Evolutionary conservation across 2,329 filamentous ascomycete species (phyloP).

Genomic region (Thielaviopsis cerberus): DNA sequence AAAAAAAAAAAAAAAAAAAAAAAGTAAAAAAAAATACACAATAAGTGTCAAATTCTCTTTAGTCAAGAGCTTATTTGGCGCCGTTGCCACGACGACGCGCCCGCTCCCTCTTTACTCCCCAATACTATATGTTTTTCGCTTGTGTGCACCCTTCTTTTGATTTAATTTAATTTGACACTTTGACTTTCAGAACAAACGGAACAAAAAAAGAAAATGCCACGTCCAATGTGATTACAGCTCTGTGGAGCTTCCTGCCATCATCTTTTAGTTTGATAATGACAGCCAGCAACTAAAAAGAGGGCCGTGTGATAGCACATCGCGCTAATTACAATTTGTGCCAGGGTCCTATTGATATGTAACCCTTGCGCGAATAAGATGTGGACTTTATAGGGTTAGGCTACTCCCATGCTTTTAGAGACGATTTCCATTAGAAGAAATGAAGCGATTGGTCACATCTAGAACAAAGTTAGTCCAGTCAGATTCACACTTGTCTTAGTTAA

Average conservation of each 20-base stretch:
- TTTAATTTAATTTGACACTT: not conserved
- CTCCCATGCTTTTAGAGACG: too few relatives aligned
- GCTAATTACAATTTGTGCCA: not conserved
- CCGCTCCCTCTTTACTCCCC: not conserved
- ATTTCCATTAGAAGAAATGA: not conserved
- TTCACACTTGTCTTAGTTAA: not conserved
- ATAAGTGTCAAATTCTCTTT: not conserved
- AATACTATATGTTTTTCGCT: too few relatives aligned
- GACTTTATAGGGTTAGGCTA: not conserved
- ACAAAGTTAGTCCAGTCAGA: not conserved
- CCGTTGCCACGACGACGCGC: slow-evolving; percentile 1
- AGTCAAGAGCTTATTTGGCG: not conserved
- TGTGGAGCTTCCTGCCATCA: not conserved
- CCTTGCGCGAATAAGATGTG: not conserved
- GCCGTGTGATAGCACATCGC: not conserved
- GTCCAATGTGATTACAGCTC: not conserved
- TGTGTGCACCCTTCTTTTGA: not conserved
- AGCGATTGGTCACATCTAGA: not conserved
- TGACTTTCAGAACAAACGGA: not conserved
- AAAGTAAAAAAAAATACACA: not conserved
- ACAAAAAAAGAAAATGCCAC: not conserved
- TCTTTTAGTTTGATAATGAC: not conserved
- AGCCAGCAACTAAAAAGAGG: not conserved
- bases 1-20: not conserved
- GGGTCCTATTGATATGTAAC: not conserved